Evolutionary conservation across 2,329 filamentous ascomycete species (phyloP), one percentile per base, ranked within the genome.

Genomic region (Colletotrichum tropicale): DNA sequence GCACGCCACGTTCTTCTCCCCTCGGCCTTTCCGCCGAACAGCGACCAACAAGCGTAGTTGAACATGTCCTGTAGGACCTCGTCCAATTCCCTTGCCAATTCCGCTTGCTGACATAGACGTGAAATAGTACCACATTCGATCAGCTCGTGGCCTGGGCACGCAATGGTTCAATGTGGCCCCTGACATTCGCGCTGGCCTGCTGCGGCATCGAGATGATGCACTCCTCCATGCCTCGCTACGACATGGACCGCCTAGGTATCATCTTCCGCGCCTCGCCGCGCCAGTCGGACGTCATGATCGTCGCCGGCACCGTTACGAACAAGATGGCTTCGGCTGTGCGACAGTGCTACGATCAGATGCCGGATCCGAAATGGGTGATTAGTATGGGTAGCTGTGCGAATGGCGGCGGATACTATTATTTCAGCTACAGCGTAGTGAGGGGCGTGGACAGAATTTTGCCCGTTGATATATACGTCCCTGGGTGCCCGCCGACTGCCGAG

Each of bases 261-360:
- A 97, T 98, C 83, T 98, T 97, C 91, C 93, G 95, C 80, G 95
- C 95, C 74, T 96, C 94, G 9, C 95, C 95, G 2, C 93, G 95
- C 77, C 95, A 98, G 85, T 94, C 95, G 75, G 95, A 98, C 85
- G 94, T 98, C 79, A 97, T 98, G 95, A 97, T 98, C 81, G 95
- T 98, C n/a, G 95, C 96, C 26, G 96, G 96, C 76, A 98, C 96
- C 32, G 91, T 98, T 77, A 98, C 95, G 80, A 98, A 98, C 90
- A 98, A 98, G 89, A 98, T 98, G 96, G 95, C 95, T 1, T 95
- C 96, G 3, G 96, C 96, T 36, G 88, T 98, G 82, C 90, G 96
- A 84, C 95, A 97, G 87, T 93, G 97, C 77, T 98, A 98, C 87
- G 96, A 98, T 85, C 96, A 98, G 89, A 98, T 98, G 95, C 95